A percentile compares a stretch with the other conserved stretches of the same genome.
phyloP scores from a whole-genome alignment of 2,329 filamentous ascomycete species.

The Monosporascus sp. region DNA sequence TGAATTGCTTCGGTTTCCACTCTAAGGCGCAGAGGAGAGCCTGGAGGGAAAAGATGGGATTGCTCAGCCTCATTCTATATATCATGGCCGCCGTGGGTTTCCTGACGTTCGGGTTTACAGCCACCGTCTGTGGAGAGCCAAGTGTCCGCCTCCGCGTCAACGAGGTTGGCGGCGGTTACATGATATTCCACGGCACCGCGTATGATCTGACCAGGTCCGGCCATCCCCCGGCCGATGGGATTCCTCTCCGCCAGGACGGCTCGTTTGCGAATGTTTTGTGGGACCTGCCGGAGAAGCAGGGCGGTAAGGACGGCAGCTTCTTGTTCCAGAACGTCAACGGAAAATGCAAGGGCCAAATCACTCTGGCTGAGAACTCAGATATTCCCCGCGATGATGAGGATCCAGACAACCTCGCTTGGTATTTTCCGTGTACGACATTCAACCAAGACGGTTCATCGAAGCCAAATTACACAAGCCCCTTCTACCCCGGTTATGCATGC shows the following conservation, averaged over 20 bases:
- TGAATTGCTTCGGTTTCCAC: slow-evolving; percentile 80
- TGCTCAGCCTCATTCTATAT: slow-evolving; percentile 86
- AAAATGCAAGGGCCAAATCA: slow-evolving; percentile 89
- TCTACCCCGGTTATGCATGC: slow-evolving; percentile 82
- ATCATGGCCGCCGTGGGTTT: slow-evolving; percentile 91
- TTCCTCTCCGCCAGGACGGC: slow-evolving; percentile 49
- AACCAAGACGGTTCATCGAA: slow-evolving; percentile 86
- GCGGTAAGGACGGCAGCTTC: slow-evolving; percentile 91
- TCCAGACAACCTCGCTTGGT: slow-evolving; percentile 74
- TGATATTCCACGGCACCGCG: slow-evolving; percentile 93
- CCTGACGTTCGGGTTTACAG: slow-evolving; percentile 93
- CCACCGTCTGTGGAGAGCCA: slow-evolving; percentile 73
- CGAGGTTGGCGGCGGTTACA: slow-evolving; percentile 72
- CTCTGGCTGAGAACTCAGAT: slow-evolving; percentile 61
- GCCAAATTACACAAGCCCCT: slow-evolving; percentile 67
- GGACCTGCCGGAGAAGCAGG: slow-evolving; percentile 74
- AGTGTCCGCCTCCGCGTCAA: slow-evolving; percentile 74
- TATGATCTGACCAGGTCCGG: slow-evolving; percentile 74
- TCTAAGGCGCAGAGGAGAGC: slow-evolving; percentile 83
- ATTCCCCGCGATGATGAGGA: slow-evolving; percentile 70
- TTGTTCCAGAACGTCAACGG: slow-evolving; percentile 98
- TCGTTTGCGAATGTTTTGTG: slow-evolving; percentile 73
- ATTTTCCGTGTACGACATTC: slow-evolving; percentile 88
- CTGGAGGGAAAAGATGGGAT: slow-evolving; percentile 96
- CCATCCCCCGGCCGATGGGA: slow-evolving; percentile 76